Conservation (phyloP, 148 eudicot species). For the Beta vulgaris region DNA sequence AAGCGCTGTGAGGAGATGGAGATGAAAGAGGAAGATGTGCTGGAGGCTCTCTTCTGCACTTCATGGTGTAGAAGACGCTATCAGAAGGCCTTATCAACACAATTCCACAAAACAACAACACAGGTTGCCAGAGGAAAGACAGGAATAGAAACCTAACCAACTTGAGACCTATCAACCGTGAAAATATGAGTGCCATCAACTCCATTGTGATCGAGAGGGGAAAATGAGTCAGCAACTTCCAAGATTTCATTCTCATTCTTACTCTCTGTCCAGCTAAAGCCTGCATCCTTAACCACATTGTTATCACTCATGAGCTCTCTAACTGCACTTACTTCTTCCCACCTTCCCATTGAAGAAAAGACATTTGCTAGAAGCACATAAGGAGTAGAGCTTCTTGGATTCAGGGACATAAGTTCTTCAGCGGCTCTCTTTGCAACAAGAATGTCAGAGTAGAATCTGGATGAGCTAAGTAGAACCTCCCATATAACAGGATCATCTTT, state of each 20-base stretch:
- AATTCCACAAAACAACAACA: neutral
- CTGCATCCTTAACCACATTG: slow-evolving; percentile 49
- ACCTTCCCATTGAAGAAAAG: slow-evolving; percentile 65
- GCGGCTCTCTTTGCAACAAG: slow-evolving; percentile 66
- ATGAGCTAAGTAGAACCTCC: slow-evolving; percentile 82
- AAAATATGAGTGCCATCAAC: neutral
- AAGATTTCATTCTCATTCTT: slow-evolving; percentile 16
- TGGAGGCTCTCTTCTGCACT: neutral
- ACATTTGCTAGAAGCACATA: slow-evolving; percentile 69
- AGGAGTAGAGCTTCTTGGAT: slow-evolving; percentile 56
- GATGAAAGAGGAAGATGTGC: neutral
- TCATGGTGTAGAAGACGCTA: neutral
- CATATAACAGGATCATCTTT: slow-evolving; percentile 62
- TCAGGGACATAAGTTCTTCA: slow-evolving; percentile 46
- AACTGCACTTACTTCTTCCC: slow-evolving; percentile 65
- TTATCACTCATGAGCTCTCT: slow-evolving; percentile 53
- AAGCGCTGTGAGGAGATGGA: neutral
- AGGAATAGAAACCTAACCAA: neutral
- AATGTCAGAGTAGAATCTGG: slow-evolving; percentile 59
- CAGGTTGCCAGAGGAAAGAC: neutral
- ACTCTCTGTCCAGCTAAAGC: slow-evolving; percentile 57
- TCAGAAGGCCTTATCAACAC: neutral
- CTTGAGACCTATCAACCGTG: neutral
- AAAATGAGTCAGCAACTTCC: slow-evolving; percentile 15
- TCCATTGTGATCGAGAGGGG: slow-evolving; percentile 18